Percentiles rank a stretch among this genome's conserved stretches.
phyloP scores from a whole-genome alignment of 2,329 filamentous ascomycete genomes.

The Cephalotrichum gorgonifer region DNA sequence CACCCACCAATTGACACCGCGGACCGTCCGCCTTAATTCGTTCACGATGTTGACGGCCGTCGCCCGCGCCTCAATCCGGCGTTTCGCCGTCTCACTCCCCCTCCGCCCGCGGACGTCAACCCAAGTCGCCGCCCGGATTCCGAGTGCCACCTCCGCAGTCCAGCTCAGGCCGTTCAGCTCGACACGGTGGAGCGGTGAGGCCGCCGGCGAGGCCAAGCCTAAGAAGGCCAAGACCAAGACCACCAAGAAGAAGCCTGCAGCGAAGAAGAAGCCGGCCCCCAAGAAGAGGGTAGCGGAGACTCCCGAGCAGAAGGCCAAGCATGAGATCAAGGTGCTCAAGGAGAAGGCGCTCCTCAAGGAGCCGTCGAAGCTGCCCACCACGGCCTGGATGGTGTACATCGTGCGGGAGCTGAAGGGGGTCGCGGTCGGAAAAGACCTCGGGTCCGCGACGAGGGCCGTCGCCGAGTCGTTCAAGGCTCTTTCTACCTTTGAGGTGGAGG shows the following conservation, averaged over 20 bases:
- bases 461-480: slow-evolving; percentile 27
- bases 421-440: slow-evolving; percentile 6
- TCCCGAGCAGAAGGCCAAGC: slow-evolving; percentile 24
- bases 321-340: slow-evolving; percentile 24
- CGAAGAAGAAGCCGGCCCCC: slow-evolving; percentile 13
- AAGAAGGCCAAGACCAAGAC: slow-evolving; percentile 13
- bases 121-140: slow-evolving; percentile 11
- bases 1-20: neutral
- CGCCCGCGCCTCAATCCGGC: slow-evolving; percentile 26
- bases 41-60: slow-evolving; percentile 30
- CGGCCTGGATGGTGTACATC: slow-evolving; percentile 27
- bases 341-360: slow-evolving; percentile 28
- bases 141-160: slow-evolving; percentile 10
- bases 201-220: slow-evolving; percentile 13
- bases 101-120: slow-evolving; percentile 13
- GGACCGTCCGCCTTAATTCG: neutral
- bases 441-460: slow-evolving; percentile 15
- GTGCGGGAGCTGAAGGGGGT: slow-evolving; percentile 17
- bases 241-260: slow-evolving; percentile 11
- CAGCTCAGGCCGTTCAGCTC: slow-evolving; percentile 18
- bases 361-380: slow-evolving; percentile 20
- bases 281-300: slow-evolving; percentile 22
- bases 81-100: slow-evolving; percentile 15
- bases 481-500: slow-evolving; percentile 29
- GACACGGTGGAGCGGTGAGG: slow-evolving; percentile 14